Evolutionary conservation across 75 land plant genomes (phyloP), one percentile per base, ranked within the genome.

Genomic region (Chamaecyparis obtusa): DNA sequence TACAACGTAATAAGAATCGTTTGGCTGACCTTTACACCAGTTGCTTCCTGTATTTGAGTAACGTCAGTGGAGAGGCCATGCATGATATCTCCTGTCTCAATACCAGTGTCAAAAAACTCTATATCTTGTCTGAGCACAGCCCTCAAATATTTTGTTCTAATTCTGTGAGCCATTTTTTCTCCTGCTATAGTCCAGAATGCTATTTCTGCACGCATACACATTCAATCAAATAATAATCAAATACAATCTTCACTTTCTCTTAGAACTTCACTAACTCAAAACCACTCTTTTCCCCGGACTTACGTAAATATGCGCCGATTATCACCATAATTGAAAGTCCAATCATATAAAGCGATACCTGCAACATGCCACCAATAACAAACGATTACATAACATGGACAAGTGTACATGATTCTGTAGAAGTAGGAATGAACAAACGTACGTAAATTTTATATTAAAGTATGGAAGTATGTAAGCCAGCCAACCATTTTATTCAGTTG

Each of bases 1-100:
- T 3, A 17, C 14, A 57, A 17, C 21, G n/a, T 0, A 24, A 60
- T 51, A 71, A 39, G n/a, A 37, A 64, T 75, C 5, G 32, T 54
- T 39, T 5, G 14, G 33, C 76, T 16, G 16, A 90, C 93, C 93
- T 94, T 92, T 55, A 91, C 94, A 0, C 91, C 88, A 85, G 92
- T 92, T 9, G 90, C 94, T 86, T 93, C 94, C 85, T 93, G 94
- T 69, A 93, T 90, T 51, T 88, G 94, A 21, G 90, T 90, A 43
- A 89, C 89, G 84, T 93, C 94, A 85, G 88, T 90, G 32, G 93
- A 88, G 71, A 93, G 88, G 27, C 94, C 89, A 87, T 87, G 90
- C 90, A 93, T 89, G 16, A 93, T 88, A 60, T 93, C 93, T 55
- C 92, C 91, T 1, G 94, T 92, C 60, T 90, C 90, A 9, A 89